Evolutionary conservation across 805 yeast species (phyloP).

Genomic region (Kodamaea kaohsiungensis): DNA sequence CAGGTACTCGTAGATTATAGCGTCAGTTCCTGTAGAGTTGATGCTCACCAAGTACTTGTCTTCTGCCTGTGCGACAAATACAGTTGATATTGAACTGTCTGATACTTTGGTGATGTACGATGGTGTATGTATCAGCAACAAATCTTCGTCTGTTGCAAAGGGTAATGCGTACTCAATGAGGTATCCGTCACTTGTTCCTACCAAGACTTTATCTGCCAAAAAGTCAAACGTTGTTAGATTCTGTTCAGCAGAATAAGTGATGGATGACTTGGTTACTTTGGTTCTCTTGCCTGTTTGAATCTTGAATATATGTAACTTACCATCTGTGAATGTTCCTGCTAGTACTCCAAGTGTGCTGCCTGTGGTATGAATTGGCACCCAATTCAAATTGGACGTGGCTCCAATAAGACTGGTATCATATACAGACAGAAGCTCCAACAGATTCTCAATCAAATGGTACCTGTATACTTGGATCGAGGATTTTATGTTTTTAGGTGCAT

Average conservation of each 20-base stretch:
- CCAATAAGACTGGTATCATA: slow-evolving; percentile 44
- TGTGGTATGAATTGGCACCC: slow-evolving; percentile 37
- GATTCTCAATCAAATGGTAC: slow-evolving; percentile 28
- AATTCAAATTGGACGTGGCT: slow-evolving; percentile 39
- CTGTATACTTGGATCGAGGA: slow-evolving; percentile 50
- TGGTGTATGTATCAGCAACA: slow-evolving; percentile 20
- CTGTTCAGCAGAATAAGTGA: slow-evolving; percentile 10
- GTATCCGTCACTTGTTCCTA: slow-evolving; percentile 61
- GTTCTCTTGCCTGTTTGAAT: slow-evolving; percentile 21
- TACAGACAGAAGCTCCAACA: slow-evolving; percentile 30
- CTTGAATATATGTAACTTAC: slow-evolving; percentile 51
- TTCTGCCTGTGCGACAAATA: slow-evolving; percentile 26
- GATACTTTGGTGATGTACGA: slow-evolving; percentile 33
- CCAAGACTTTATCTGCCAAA: slow-evolving; percentile 45
- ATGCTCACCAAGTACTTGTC: slow-evolving; percentile 25
- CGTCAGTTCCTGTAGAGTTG: slow-evolving; percentile 31
- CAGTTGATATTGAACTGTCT: slow-evolving; percentile 29
- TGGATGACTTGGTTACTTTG: slow-evolving; percentile 12
- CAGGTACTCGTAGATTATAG: slow-evolving; percentile 24
- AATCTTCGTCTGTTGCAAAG: slow-evolving; percentile 4
- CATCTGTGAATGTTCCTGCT: slow-evolving; percentile 59
- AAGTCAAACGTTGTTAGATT: slow-evolving; percentile 51
- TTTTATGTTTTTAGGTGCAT: slow-evolving; percentile 13
- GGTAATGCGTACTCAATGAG: slow-evolving; percentile 58
- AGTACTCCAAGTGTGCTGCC: slow-evolving; percentile 41